Base-by-base conservation (phyloP, 495 filamentous ascomycete genomes). In the Tuber calosporum region DNA sequence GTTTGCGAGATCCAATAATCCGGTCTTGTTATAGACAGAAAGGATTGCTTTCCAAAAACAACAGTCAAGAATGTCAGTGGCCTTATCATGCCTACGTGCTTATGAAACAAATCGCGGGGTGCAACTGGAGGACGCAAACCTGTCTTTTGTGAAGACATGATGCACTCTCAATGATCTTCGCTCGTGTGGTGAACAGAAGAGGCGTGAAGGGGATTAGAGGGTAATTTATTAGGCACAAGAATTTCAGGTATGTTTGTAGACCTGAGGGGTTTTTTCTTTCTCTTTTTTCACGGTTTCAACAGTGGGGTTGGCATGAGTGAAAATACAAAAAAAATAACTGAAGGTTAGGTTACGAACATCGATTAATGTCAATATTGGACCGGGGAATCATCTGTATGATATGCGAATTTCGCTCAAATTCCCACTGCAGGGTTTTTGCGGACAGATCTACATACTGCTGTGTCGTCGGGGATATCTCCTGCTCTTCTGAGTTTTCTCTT, bases 1-100 rank as follows among this genome's bases (percentile, higher is more conserved):
- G 83, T 97, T 98, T 75, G 95, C 95, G 70, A 99, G 87, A 84
- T 99, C 95, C 66, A 99, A 85, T 73, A 99, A 87, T 69, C 95
- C 95, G 71, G 94, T 97, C 90, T 99, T 99, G 86, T 99, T 92
- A 82, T 94, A 98, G 86, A 98, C 96, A 77, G 93, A 97, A 81
- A 99, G 87, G 80, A 99, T 98, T 62, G 95, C 95, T 90, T 85
- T 86, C 38, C 39, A 41, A 20, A n/a, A 30, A 30, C 5, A 20
- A n/a, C 45, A 11, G 26, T 72, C 48, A 40, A 41, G 22, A 26
- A 58, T 2, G 39, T 72, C 38, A 66, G 43, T 30, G 22, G 37
- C 42, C 58, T 74, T 62, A 34, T 34, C 26, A 62, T 62, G 53
- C 30, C 19, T 62, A 62, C 9, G 26, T 34, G 53, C 26, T 62